Evolutionary conservation across 2,329 filamentous ascomycete genomes (phyloP).

Genomic region (Magnaporthales sp.): DNA sequence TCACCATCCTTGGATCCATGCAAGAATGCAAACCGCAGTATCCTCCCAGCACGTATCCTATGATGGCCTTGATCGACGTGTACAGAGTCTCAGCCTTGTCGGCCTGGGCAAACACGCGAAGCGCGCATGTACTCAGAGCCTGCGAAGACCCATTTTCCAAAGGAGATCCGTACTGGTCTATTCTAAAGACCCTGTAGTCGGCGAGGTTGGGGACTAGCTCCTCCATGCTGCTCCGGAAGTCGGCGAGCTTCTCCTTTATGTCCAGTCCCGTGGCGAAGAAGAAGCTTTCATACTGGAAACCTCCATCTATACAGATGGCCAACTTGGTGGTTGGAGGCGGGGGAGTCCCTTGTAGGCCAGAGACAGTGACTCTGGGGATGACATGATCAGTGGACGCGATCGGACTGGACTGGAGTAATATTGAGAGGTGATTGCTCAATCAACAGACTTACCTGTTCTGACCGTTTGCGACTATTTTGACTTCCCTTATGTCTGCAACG

Average conservation of each 20-base stretch:
- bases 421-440: not conserved
- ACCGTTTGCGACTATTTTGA: constrained; percentile 25
- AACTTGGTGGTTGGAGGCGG: constrained; percentile 43
- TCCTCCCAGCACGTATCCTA: constrained; percentile 10
- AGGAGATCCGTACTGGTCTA: constrained; percentile 19
- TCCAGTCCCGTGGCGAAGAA: constrained; percentile 18
- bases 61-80: constrained; percentile 5
- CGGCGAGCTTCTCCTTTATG: constrained; percentile 13
- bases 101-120: constrained; percentile 30
- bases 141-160: constrained; percentile 19
- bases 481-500: constrained; percentile 27
- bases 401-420: not conserved
- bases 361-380: constrained; percentile 28
- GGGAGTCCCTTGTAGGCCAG: constrained; percentile 28
- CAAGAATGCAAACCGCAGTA: constrained; percentile 23
- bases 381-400: not conserved
- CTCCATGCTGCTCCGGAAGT: constrained; percentile 19
- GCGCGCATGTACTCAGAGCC: constrained; percentile 27
- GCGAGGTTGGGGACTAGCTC: constrained; percentile 16
- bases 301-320: constrained; percentile 29
- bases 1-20: constrained; percentile 24
- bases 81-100: constrained; percentile 5
- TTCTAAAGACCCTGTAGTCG: constrained; percentile 18
- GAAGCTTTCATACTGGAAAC: constrained; percentile 17
- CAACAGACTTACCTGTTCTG: constrained; percentile 15